Conservation (phyloP, 2,329 filamentous ascomycete genomes). For the Penicillium concentricum region DNA sequence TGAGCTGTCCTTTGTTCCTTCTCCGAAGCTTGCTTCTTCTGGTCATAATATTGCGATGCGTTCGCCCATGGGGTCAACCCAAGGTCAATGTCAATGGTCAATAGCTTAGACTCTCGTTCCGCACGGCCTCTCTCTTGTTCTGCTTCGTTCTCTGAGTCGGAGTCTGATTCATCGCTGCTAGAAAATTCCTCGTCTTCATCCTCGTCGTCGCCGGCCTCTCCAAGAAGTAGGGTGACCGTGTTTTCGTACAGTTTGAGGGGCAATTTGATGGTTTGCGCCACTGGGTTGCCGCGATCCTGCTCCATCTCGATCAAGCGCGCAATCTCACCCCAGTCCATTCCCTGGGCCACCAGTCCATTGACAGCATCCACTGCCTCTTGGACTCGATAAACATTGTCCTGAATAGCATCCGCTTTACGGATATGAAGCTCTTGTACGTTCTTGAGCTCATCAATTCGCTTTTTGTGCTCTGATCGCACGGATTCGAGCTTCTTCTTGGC, state of each 20-base stretch:
- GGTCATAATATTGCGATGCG: slow-evolving; percentile 86
- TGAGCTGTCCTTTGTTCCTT: slow-evolving; percentile 86
- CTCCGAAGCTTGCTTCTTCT: slow-evolving; percentile 76
- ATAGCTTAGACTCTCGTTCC: slow-evolving; percentile 38
- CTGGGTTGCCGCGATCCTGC: slow-evolving; percentile 74
- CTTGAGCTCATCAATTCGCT: slow-evolving; percentile 79
- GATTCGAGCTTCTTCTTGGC: slow-evolving; percentile 83
- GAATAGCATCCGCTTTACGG: slow-evolving; percentile 83
- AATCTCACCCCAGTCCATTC: slow-evolving; percentile 97
- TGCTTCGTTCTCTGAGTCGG: slow-evolving; percentile 43
- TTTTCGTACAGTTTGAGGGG: slow-evolving; percentile 91
- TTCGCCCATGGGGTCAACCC: slow-evolving; percentile 82
- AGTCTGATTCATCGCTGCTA: slow-evolving; percentile 60
- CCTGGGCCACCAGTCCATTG: slow-evolving; percentile 84
- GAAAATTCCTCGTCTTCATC: slow-evolving; percentile 64
- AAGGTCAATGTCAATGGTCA: slow-evolving; percentile 83
- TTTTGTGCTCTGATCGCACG: slow-evolving; percentile 79
- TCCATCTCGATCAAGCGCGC: slow-evolving; percentile 84
- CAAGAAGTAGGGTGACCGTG: slow-evolving; percentile 74
- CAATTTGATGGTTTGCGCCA: slow-evolving; percentile 81
- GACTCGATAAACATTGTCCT: slow-evolving; percentile 85
- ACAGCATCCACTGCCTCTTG: slow-evolving; percentile 91
- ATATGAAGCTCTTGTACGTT: slow-evolving; percentile 78
- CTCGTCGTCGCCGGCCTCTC: slow-evolving; percentile 65
- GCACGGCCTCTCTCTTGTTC: slow-evolving; percentile 24